Conservation (phyloP, 139 green algal genomes). For the Raphidocelis subcapitata region DNA sequence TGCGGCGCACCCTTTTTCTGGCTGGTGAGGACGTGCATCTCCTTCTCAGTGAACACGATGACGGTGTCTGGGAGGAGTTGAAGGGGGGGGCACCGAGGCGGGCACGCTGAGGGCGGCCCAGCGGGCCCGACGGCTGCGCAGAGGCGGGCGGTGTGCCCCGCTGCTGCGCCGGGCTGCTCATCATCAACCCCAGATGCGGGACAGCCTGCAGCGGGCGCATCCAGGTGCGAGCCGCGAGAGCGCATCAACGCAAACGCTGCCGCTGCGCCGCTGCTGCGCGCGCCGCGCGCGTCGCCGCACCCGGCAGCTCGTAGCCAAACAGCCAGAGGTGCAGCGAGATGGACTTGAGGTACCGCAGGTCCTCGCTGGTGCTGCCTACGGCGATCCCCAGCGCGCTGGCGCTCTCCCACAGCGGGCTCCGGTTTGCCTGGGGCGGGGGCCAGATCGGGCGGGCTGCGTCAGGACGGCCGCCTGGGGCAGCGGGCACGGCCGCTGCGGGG, state of each 20-base stretch:
- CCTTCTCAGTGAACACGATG: conserved; percentile 74
- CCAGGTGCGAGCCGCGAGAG: too few relatives aligned
- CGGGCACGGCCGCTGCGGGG: too few relatives aligned
- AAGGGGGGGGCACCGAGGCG: background rate
- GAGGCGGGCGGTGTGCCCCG: background rate
- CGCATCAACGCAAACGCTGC: too few relatives aligned
- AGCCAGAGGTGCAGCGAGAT: conserved; percentile 91
- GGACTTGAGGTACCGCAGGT: conserved; percentile 91
- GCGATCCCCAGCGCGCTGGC: conserved; percentile 37
- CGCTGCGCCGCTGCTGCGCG: too few relatives aligned
- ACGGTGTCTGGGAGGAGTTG: conserved; percentile 77
- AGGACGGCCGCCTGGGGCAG: too few relatives aligned
- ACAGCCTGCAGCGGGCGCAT: too few relatives aligned
- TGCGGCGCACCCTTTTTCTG: conserved; percentile 80
- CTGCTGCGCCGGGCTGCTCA: background rate
- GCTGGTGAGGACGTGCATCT: conserved; percentile 80
- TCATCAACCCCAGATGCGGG: background rate
- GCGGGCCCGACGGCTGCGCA: background rate
- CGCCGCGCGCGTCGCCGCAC: conserved; percentile 29
- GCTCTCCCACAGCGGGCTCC: conserved; percentile 31
- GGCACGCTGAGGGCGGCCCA: background rate
- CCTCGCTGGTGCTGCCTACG: conserved; percentile 52
- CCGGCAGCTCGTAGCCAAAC: conserved; percentile 92
- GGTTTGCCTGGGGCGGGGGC: conserved; percentile 31
- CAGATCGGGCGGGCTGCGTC: background rate